Evolutionary conservation across 345 rosid species (phyloP).

Genomic region (Physaria fendleri): DNA sequence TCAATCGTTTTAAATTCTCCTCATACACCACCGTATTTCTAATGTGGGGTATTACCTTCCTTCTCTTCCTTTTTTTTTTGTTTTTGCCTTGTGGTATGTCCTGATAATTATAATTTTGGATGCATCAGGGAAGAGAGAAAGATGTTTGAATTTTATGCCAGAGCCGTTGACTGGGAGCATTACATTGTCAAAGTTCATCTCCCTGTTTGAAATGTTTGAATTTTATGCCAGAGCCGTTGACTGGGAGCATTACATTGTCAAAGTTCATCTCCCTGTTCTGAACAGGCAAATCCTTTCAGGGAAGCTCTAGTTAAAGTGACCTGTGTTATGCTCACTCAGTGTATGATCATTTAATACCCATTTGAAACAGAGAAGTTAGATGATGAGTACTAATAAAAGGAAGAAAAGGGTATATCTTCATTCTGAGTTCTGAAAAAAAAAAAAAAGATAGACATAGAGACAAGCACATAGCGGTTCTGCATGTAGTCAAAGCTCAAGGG

Average conservation of each 20-base stretch:
- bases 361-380: too few relatives aligned
- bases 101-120: too few relatives aligned
- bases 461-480: constrained; percentile 43
- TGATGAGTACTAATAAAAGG: too few relatives aligned
- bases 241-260: constrained; percentile 35
- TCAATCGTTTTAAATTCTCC: too few relatives aligned
- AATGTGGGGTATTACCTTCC: too few relatives aligned
- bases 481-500: constrained; percentile 78
- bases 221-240: constrained; percentile 28
- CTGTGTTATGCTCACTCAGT: background rate
- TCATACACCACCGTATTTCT: too few relatives aligned
- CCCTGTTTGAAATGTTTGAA: constrained; percentile 33
- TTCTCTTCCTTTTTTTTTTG: too few relatives aligned
- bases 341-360: too few relatives aligned
- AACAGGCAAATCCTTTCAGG: background rate
- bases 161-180: constrained; percentile 34
- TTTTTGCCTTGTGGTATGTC: too few relatives aligned
- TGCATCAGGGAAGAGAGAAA: constrained; percentile 35
- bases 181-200: constrained; percentile 34
- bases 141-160: constrained; percentile 25
- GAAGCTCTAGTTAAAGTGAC: background rate
- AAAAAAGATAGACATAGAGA: background rate
- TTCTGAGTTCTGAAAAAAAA: too few relatives aligned
- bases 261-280: constrained; percentile 35
- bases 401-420: too few relatives aligned